These are phyloP conservation scores for Poa annua DNA, from an alignment of 176 grass and related monocot species.

Conservation along the genomic window DNA sequence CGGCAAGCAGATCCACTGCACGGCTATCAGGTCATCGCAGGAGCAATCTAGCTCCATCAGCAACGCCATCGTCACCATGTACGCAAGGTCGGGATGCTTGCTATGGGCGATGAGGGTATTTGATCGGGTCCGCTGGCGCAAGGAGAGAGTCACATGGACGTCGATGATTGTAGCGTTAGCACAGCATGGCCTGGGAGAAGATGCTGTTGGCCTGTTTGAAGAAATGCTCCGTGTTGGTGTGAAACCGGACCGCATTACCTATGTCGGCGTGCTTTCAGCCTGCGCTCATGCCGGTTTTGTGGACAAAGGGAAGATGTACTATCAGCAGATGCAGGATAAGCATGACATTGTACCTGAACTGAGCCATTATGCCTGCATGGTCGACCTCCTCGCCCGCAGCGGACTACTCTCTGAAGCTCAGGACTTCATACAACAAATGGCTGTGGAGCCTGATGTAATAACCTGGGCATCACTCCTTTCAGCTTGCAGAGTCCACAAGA, in stretches of 20 bases:
- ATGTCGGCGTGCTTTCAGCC: conserved; percentile 73
- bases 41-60: conserved; percentile 65
- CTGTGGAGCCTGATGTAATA: conserved; percentile 60
- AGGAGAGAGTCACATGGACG: conserved; percentile 83
- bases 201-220: conserved; percentile 68
- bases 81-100: conserved; percentile 74
- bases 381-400: conserved; percentile 71
- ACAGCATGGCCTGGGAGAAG: conserved; percentile 79
- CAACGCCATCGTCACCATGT: conserved; percentile 77
- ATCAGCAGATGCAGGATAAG: conserved; percentile 70
- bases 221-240: conserved; percentile 71
- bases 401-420: conserved; percentile 68
- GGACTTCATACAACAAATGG: conserved; percentile 80
- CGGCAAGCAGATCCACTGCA: conserved; percentile 89
- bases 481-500: conserved; percentile 75
- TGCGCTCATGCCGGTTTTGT: conserved; percentile 79
- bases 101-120: conserved; percentile 66
- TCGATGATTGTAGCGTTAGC: conserved; percentile 86
- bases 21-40: conserved; percentile 63
- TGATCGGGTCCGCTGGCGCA: conserved; percentile 49
- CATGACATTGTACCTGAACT: conserved; percentile 61
- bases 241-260: conserved; percentile 76
- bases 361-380: conserved; percentile 94
- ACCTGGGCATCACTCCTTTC: conserved; percentile 84
- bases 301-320: conserved; percentile 66